phyloP scores from a whole-genome alignment of 176 grass and related monocot genomes.

The Areca catechu region DNA sequence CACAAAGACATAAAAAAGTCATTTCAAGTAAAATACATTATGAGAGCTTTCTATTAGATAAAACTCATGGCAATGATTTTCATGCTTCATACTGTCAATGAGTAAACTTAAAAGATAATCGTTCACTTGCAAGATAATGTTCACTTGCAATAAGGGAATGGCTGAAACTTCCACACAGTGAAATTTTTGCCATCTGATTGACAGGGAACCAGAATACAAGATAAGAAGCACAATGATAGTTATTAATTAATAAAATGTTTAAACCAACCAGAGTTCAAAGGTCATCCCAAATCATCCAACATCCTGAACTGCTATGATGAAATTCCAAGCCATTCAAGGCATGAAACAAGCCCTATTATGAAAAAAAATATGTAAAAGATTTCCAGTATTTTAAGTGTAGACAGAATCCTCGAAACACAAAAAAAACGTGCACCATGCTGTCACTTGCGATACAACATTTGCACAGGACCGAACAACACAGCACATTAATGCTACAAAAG shows the following conservation, averaged over 20 bases:
- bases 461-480: constrained; percentile 10
- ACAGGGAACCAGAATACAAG: background rate
- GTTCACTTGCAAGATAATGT: no score
- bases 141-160: no score
- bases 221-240: background rate
- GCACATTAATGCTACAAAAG: constrained; percentile 10
- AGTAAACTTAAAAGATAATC: no score
- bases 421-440: constrained; percentile 24
- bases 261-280: background rate
- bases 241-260: no score
- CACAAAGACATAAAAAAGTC: no score
- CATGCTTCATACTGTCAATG: no score
- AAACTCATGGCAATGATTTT: no score
- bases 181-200: background rate
- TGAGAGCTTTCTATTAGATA: no score
- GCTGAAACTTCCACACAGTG: background rate
- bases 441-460: constrained; percentile 23
- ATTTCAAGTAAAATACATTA: no score
- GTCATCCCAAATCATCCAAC: constrained; percentile 3
- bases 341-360: background rate
- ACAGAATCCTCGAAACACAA: constrained; percentile 29
- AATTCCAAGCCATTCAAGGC: background rate
- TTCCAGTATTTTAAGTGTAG: constrained; percentile 27
- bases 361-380: constrained; percentile 13
- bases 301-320: background rate